Evolutionary conservation across 2,329 filamentous ascomycete genomes (phyloP), one percentile per base, ranked within the genome.

Genomic region (Epichloe gansuensis): DNA sequence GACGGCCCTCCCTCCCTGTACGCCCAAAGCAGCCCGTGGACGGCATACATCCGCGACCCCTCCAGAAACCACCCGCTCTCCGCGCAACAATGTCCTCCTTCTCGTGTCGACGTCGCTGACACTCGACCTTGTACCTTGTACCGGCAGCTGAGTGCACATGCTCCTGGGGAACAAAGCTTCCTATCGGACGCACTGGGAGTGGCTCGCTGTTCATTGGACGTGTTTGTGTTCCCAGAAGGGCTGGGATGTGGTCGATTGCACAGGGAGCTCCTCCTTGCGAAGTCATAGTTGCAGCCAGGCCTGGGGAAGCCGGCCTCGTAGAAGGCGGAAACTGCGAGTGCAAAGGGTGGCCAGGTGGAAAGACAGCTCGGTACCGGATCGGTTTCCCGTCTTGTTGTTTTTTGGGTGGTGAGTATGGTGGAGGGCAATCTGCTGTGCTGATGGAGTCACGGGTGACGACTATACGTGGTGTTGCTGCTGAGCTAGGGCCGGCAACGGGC

Each of bases 21-120:
- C 81, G 74, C 1, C 84, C 82, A 61, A 81, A 82, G 63, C 82
- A 86, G 2, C 82, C 82, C n/a, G 70, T 74, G 15, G 74, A 70
- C 0, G 80, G 75, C 38, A 87, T 71, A 54, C 78, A 85, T 9
- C 77, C 78, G 47, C 83, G 75, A 2, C 82, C 82, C 60, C 78
- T 77, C 81, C 83, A 87, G 42, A 80, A 72, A 3, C 79, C 76
- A 2, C 82, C 81, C 1, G 73, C 63, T 56, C 75, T 80, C 47
- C 71, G 74, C 1, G 77, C 80, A 17, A 76, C 59, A 2, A 72
- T 72, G 41, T 87, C 84, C 64, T 87, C 82, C 54, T 83, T 84
- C 62, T 87, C 82, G 53, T 77, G 74, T 21, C 73, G 77, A 54
- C 71, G 74, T 53, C 74, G 75, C 61, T 71, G 71, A 43, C 70